phyloP scores from a whole-genome alignment of 345 rosid species.

The Populus ilicifolia region DNA sequence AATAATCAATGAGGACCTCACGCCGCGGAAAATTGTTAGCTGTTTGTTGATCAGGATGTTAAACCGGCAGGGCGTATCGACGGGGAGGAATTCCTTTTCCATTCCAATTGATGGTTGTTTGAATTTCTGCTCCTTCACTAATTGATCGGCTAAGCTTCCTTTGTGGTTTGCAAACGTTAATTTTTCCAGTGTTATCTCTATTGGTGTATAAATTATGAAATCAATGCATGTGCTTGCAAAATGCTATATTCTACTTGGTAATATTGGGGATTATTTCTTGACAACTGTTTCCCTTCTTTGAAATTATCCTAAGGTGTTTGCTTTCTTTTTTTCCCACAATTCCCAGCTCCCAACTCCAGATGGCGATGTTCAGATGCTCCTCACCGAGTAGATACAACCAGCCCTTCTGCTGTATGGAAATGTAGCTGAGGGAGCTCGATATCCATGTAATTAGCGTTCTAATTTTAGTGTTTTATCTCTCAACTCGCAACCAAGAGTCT shows the following conservation, averaged over 20 bases:
- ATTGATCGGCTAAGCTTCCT: neutral
- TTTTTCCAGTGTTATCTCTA: neutral
- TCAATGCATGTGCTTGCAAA: neutral
- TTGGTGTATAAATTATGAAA: neutral
- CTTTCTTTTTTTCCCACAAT: neutral
- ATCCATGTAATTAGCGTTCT: neutral
- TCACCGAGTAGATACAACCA: conserved; percentile 39
- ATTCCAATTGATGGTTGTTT: neutral
- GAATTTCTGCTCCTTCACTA: neutral
- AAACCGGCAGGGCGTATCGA: neutral
- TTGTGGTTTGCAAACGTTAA: neutral
- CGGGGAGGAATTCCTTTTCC: neutral
- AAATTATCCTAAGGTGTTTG: neutral
- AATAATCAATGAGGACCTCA: neutral
- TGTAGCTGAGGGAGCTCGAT: neutral
- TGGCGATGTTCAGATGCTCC: conserved; percentile 38
- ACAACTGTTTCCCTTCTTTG: neutral
- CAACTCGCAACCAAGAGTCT: conserved; percentile 20
- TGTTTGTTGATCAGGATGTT: neutral
- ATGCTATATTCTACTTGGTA: neutral
- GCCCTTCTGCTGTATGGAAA: conserved; percentile 2
- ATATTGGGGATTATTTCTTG: neutral
- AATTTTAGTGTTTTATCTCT: neutral
- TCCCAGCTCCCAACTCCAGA: conserved; percentile 42
- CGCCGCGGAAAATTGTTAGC: neutral